These are phyloP conservation scores for Eutrema salsugineum DNA, from an alignment of 441 rosid species.

Conservation along the genomic window DNA sequence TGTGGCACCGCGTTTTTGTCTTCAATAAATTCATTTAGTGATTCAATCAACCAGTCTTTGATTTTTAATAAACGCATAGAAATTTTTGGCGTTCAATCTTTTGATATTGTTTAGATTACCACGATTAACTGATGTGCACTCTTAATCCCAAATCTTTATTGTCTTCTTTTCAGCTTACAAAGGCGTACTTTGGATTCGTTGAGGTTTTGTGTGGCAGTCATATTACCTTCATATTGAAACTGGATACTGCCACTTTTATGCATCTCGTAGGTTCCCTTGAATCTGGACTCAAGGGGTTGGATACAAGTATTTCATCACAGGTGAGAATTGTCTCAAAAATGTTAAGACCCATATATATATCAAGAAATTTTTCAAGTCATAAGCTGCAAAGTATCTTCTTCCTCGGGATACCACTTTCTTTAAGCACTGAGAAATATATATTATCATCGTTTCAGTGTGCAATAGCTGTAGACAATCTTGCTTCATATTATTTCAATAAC, in stretches of 20 bases:
- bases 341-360: not conserved
- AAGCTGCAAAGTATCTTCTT: not conserved
- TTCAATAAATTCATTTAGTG: not conserved
- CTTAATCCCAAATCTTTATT: not conserved
- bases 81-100: not conserved
- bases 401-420: not conserved
- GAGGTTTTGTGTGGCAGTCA: conserved; percentile 89
- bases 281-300: conserved; percentile 94
- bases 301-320: conserved; percentile 92
- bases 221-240: conserved; percentile 67
- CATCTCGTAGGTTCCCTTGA: conserved; percentile 97
- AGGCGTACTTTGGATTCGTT: conserved; percentile 93
- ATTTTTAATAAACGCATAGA: not conserved
- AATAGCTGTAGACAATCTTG: conserved; percentile 92
- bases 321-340: conserved; percentile 36
- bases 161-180: conserved; percentile 65
- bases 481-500: conserved; percentile 90
- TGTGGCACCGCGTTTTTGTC: not conserved
- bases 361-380: not conserved
- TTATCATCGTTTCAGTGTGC: conserved; percentile 73
- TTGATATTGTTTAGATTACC: not conserved
- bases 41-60: not conserved
- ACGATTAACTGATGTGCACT: not conserved
- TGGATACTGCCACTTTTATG: conserved; percentile 84
- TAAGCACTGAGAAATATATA: conserved; percentile 1